phyloP scores from a whole-genome alignment of 805 yeast genomes.

The Metschnikowia borealis region DNA sequence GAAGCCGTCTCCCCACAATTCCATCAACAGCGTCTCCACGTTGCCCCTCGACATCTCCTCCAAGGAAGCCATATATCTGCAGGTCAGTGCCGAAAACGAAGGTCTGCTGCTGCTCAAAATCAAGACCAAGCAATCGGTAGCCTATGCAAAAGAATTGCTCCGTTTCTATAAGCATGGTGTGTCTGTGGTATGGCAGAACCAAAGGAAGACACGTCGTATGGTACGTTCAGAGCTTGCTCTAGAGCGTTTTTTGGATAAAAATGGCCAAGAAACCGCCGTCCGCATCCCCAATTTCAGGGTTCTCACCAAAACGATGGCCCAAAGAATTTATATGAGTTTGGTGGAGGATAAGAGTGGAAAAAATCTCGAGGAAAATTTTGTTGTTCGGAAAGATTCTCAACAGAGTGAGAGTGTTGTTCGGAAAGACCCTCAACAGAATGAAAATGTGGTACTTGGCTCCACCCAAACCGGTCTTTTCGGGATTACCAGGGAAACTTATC shows the following conservation, averaged over 20 bases:
- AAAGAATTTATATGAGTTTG: conserved; percentile 30
- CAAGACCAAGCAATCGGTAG: conserved; percentile 35
- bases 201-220: conserved; percentile 17
- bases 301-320: conserved; percentile 34
- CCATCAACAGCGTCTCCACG: conserved; percentile 21
- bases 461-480: conserved; percentile 25
- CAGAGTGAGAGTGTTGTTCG: conserved; percentile 8
- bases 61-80: conserved; percentile 24
- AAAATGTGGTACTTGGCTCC: conserved; percentile 15
- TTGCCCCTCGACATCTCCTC: conserved; percentile 29
- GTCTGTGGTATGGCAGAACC: conserved; percentile 49
- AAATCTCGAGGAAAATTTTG: background rate
- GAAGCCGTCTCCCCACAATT: background rate
- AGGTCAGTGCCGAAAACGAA: conserved; percentile 21
- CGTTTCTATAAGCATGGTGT: conserved; percentile 58
- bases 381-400: background rate
- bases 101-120: conserved; percentile 16
- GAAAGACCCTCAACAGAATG: background rate
- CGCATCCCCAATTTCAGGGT: conserved; percentile 32
- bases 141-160: conserved; percentile 44
- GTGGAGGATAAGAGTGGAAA: conserved; percentile 30
- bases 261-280: conserved; percentile 25
- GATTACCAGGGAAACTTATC: conserved; percentile 48
- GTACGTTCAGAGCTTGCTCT: conserved; percentile 19
- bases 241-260: conserved; percentile 17